These are phyloP conservation scores for Calonectria honghensis DNA, from an alignment of 2,329 filamentous ascomycete genomes.

Conservation along the genomic window DNA sequence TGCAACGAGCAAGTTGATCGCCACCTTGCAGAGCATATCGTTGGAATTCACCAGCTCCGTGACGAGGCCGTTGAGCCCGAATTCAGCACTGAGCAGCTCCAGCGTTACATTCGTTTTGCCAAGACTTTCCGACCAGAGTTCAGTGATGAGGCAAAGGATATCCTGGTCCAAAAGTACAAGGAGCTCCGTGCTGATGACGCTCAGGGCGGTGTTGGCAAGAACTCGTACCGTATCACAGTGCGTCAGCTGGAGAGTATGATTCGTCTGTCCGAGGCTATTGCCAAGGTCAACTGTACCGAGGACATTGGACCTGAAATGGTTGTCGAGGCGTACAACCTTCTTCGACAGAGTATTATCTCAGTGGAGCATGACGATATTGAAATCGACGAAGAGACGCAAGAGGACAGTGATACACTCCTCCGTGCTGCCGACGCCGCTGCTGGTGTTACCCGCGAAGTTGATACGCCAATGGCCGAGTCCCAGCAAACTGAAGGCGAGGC, in stretches of 20 bases:
- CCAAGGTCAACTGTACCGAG: slow-evolving; percentile 96
- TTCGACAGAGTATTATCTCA: slow-evolving; percentile 96
- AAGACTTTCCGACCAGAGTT: slow-evolving; percentile 96
- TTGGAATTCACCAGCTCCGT: slow-evolving; percentile 92
- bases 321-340: slow-evolving; percentile 91
- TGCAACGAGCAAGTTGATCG: slow-evolving; percentile 95
- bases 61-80: slow-evolving; percentile 94
- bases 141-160: slow-evolving; percentile 87
- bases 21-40: slow-evolving; percentile 95
- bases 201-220: slow-evolving; percentile 93
- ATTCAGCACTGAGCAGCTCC: slow-evolving; percentile 96
- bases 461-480: slow-evolving; percentile 64
- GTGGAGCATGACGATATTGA: slow-evolving; percentile 99
- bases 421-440: slow-evolving; percentile 65
- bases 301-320: slow-evolving; percentile 92
- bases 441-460: slow-evolving; percentile 68
- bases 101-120: slow-evolving; percentile 97
- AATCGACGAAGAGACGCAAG: slow-evolving; percentile 83
- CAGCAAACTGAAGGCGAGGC: slow-evolving; percentile 61
- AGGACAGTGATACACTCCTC: slow-evolving; percentile 67
- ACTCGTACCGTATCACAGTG: slow-evolving; percentile 98
- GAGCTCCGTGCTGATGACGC: slow-evolving; percentile 94
- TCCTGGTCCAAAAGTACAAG: slow-evolving; percentile 95
- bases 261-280: slow-evolving; percentile 96
- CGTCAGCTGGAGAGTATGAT: slow-evolving; percentile 97